Conservation (phyloP, 148 eudicot genomes). For the Dysphania ambrosioides region DNA sequence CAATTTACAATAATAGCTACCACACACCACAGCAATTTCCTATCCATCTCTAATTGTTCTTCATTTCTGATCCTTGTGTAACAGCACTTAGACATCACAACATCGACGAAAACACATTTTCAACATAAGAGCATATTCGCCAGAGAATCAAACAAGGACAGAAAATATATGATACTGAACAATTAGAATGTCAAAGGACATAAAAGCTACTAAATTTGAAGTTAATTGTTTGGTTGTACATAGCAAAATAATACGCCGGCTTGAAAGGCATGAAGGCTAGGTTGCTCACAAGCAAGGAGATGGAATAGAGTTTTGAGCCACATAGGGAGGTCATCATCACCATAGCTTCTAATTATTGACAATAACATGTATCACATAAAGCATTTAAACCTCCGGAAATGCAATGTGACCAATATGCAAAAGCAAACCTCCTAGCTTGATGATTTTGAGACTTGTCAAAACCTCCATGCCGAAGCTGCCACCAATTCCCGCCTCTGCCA, state of each 20-base stretch:
- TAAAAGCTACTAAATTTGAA: conserved; percentile 22
- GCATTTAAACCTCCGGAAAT: conserved; percentile 1
- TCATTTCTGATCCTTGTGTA: not conserved
- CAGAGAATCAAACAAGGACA: conserved; percentile 9
- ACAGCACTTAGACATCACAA: no score
- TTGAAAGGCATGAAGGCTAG: conserved; percentile 21
- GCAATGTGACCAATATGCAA: conserved; percentile 20
- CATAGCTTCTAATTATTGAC: conserved; percentile 29
- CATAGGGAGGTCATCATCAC: no score
- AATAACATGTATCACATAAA: conserved; percentile 19
- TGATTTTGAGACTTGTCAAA: conserved; percentile 32
- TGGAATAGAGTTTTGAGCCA: no score
- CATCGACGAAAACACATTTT: not conserved
- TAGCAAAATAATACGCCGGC: conserved; percentile 28
- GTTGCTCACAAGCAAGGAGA: conserved; percentile 31
- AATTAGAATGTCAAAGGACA: conserved; percentile 31
- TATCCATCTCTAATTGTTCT: not conserved
- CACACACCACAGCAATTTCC: not conserved
- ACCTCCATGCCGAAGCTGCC: conserved; percentile 92
- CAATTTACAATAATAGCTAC: not conserved
- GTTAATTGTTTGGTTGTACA: conserved; percentile 35
- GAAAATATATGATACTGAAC: conserved; percentile 22
- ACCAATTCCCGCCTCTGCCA: conserved; percentile 87
- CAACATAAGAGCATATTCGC: not conserved
- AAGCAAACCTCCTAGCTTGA: conserved; percentile 27